phyloP scores from a whole-genome alignment of 164 flowering plant species.

The Hamamelis virginiana region DNA sequence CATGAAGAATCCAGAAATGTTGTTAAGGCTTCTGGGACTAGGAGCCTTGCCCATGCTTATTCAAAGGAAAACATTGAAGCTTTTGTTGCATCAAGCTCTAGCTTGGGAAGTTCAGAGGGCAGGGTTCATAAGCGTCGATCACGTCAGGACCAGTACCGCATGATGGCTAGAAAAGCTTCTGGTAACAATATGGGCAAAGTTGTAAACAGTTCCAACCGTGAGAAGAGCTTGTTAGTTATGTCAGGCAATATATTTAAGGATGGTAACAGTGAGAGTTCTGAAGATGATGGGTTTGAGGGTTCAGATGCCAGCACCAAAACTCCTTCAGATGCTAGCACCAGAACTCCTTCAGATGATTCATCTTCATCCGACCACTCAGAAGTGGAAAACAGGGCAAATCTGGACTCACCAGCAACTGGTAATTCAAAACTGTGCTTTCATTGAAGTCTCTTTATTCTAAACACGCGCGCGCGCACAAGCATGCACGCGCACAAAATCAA shows the following conservation, averaged over 20 bases:
- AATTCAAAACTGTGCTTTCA: constrained; percentile 1
- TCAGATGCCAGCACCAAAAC: constrained; percentile 49
- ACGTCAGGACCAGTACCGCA: constrained; percentile 1
- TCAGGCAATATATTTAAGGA: constrained; percentile 41
- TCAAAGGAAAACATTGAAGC: constrained; percentile 12
- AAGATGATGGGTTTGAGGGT: constrained; percentile 28
- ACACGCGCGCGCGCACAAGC: background rate
- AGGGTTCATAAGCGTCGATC: constrained; percentile 16
- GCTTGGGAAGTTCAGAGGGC: constrained; percentile 23
- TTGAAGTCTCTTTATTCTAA: background rate
- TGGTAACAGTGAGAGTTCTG: constrained; percentile 43
- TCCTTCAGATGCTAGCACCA: constrained; percentile 50
- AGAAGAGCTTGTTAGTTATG: constrained; percentile 38
- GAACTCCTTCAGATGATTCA: constrained; percentile 45
- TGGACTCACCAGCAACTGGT: constrained; percentile 36
- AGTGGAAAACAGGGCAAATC: constrained; percentile 31
- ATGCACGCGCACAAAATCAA: background rate
- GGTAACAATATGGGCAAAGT: constrained; percentile 25
- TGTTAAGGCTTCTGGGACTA: constrained; percentile 12
- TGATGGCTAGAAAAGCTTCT: constrained; percentile 19
- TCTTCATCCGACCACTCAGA: constrained; percentile 49
- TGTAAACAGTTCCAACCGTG: constrained; percentile 21
- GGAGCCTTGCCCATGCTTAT: constrained; percentile 3
- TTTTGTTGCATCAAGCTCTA: constrained; percentile 23
- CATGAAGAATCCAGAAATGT: constrained; percentile 13